These are phyloP conservation scores for Pythium monospermum DNA, from an alignment of 352 stramenopile species.

Conservation along the genomic window DNA sequence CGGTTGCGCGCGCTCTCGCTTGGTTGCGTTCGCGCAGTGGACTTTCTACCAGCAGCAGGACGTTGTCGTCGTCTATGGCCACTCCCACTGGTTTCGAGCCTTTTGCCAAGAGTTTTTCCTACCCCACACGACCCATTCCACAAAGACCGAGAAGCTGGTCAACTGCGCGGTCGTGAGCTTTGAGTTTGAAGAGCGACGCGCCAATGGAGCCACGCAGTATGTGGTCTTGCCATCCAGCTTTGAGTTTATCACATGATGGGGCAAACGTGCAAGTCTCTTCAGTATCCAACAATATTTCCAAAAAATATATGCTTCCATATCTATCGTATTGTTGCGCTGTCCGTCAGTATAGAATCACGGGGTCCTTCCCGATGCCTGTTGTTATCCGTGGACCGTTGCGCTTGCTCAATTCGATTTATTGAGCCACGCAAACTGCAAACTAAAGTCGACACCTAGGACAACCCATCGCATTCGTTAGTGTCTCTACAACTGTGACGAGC, in stretches of 20 bases:
- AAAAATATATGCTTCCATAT: too few species aligned
- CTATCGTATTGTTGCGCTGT: too few species aligned
- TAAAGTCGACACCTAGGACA: too few species aligned
- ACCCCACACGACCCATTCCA: slow-evolving; percentile 25
- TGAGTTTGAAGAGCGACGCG: slow-evolving; percentile 39
- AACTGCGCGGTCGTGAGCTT: slow-evolving; percentile 83
- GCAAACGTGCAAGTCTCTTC: too few species aligned
- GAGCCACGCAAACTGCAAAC: slow-evolving; percentile 31
- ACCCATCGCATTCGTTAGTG: too few species aligned
- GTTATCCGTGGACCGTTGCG: too few species aligned
- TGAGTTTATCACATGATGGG: slow-evolving; percentile 29
- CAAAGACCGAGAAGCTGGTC: slow-evolving; percentile 57
- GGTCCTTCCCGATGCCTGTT: too few species aligned
- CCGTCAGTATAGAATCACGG: too few species aligned
- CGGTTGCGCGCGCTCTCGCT: slow-evolving; percentile 46
- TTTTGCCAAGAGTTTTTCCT: slow-evolving; percentile 82
- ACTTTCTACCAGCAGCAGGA: slow-evolving; percentile 44
- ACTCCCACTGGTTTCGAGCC: slow-evolving; percentile 83
- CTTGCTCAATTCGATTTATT: too few species aligned
- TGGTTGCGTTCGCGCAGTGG: slow-evolving; percentile 70
- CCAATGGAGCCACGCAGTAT: slow-evolving; percentile 4
- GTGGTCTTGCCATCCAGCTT: slow-evolving; percentile 8
- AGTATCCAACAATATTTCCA: too few species aligned
- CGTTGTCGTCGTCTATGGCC: slow-evolving; percentile 75
- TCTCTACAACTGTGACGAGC: too few species aligned